Percentiles rank a stretch among this genome's conserved stretches.
These are phyloP conservation scores for Rosa rugosa DNA, from an alignment of 306 rosid species.

Conservation along the genomic window DNA sequence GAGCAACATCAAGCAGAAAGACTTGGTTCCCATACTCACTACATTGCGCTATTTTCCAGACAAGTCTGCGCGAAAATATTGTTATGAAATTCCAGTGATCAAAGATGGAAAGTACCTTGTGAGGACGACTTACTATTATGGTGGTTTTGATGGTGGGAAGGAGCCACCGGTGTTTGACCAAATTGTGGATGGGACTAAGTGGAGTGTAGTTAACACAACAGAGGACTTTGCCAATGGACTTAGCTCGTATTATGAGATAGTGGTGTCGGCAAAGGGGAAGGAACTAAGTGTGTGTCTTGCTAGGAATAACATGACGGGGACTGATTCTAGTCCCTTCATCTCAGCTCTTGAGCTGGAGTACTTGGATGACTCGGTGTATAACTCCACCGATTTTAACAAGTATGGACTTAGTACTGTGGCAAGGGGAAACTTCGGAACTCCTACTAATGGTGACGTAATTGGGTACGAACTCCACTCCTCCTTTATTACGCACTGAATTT, in stretches of 20 bases:
- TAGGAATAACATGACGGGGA: slow-evolving; percentile 44
- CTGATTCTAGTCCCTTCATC: slow-evolving; percentile 65
- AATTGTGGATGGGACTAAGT: slow-evolving; percentile 75
- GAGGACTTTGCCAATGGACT: slow-evolving; percentile 66
- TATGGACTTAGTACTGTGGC: slow-evolving; percentile 66
- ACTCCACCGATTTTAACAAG: slow-evolving; percentile 62
- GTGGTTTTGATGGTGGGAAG: slow-evolving; percentile 66
- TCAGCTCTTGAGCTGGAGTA: slow-evolving; percentile 73
- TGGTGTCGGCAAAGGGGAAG: slow-evolving; percentile 46
- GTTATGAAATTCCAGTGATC: slow-evolving; percentile 58
- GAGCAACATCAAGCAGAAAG: slow-evolving; percentile 31
- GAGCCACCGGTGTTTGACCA: slow-evolving; percentile 87
- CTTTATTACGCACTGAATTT: background rate
- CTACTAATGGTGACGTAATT: slow-evolving; percentile 32
- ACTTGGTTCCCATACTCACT: slow-evolving; percentile 50
- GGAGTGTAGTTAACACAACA: slow-evolving; percentile 71
- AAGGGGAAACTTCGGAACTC: slow-evolving; percentile 50
- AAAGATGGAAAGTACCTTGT: slow-evolving; percentile 59
- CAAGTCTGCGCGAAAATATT: slow-evolving; percentile 53
- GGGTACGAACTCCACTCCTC: slow-evolving; percentile 39
- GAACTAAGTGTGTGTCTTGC: slow-evolving; percentile 74
- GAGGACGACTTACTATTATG: slow-evolving; percentile 68
- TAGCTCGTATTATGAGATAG: slow-evolving; percentile 72
- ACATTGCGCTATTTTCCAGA: slow-evolving; percentile 76
- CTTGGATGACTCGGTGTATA: slow-evolving; percentile 62